phyloP scores from a whole-genome alignment of 306 rosid species.

The Pyrus communis region DNA sequence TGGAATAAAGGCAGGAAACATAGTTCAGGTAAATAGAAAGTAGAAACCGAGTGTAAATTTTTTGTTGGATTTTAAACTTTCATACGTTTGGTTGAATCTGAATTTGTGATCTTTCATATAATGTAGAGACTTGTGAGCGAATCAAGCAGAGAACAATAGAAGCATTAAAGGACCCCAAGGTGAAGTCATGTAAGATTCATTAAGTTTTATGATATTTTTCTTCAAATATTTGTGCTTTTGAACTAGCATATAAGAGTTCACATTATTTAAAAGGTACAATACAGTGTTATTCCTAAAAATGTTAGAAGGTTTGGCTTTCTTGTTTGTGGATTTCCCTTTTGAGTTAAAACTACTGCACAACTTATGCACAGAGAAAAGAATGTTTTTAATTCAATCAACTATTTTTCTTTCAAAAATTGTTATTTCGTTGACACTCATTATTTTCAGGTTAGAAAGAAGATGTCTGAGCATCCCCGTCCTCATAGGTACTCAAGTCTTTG shows the following conservation, averaged over 20 bases:
- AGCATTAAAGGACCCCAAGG: slow-evolving; percentile 88
- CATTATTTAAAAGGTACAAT: not conserved
- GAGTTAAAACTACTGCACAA: slow-evolving; percentile 2
- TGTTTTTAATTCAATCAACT: not conserved
- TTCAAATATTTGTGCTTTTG: not conserved
- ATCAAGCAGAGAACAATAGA: slow-evolving; percentile 68
- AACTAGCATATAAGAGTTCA: not conserved
- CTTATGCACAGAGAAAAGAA: not conserved
- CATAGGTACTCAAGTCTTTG: slow-evolving; percentile 49
- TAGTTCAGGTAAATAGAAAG: slow-evolving; percentile 46
- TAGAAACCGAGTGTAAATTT: not conserved
- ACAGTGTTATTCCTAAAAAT: not conserved
- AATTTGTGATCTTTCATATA: slow-evolving; percentile 4
- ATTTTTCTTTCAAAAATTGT: not conserved
- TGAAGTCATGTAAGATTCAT: slow-evolving; percentile 69
- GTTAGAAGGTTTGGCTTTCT: not conserved
- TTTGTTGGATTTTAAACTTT: slow-evolving; percentile 1
- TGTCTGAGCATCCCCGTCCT: slow-evolving; percentile 55
- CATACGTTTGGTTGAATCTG: slow-evolving; percentile 11
- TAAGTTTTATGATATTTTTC: slow-evolving; percentile 23
- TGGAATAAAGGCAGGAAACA: slow-evolving; percentile 97
- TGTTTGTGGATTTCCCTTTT: not conserved
- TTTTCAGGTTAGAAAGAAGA: slow-evolving; percentile 72
- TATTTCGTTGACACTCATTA: not conserved
- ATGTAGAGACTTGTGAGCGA: slow-evolving; percentile 63